Base-by-base conservation (phyloP, 2,329 filamentous ascomycete genomes). In the Scleromitrula shiraiana region DNA sequence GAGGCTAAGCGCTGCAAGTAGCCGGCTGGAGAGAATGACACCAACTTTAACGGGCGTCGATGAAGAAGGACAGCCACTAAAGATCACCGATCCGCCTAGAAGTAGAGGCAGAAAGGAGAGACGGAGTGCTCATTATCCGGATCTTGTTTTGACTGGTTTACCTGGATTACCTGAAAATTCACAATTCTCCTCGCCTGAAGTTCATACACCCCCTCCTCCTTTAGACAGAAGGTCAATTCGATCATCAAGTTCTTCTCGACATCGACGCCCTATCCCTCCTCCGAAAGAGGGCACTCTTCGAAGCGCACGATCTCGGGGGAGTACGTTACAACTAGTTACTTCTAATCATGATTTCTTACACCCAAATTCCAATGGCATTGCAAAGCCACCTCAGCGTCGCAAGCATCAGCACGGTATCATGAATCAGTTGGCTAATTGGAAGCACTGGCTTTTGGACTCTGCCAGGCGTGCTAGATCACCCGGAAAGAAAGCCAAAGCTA, bases 1-100 rank as follows among this genome's bases (percentile, higher is more conserved):
- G 44, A 80, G 91, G 33, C 72, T 97, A 38, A 97, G 93, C 53
- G 88, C 87, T 49, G 89, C 91, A 5, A 96, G 90, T 50, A 91
- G 87, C 64, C 82, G 90, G 27, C 70, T 96, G 6, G 88, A 93
- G 62, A 80, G 85, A 35, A 77, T 94, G 61, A 86, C 86, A 2
- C 83, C 88, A 8, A 82, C 82, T 17, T 71, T 94, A 14, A 77
- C 81, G 38, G 85, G 90, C 53, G 85, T 91, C 10, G 82, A 89
- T 50, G 88, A 94, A 64, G 85, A 90, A 62, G 80, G 80, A 14
- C 68, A 73, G 22, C 67, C 69, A 19, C 51, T 60, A 40, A 61
- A 49, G 7, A 65, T 72, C n/a, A 64, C 67, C 8, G 72, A 77
- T 14, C 71, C 78, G 24, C 78, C 86, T 1, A 78, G 82, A 57